Evolutionary conservation across 2,329 filamentous ascomycete genomes (phyloP), one percentile per base, ranked within the genome.

Genomic region (Dryadomyces quercus-mongolicae): DNA sequence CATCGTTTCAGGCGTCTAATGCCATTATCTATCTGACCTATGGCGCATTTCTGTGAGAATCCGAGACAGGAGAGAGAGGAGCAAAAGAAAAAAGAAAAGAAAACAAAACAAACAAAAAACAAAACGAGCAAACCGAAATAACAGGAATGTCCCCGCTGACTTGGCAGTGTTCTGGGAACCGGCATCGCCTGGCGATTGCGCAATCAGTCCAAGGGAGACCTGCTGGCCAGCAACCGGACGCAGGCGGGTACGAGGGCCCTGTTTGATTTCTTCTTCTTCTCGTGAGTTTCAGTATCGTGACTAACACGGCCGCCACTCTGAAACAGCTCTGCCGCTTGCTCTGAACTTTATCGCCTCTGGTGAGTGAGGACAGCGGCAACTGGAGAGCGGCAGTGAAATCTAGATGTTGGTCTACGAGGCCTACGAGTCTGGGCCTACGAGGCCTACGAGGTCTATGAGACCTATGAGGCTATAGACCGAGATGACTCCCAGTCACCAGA

Each of bases 271-370:
- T n/a, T n/a, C n/a, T n/a, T n/a, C n/a, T n/a, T n/a, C n/a, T n/a
- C n/a, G n/a, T n/a, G n/a, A n/a, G n/a, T n/a, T n/a, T n/a, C n/a
- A n/a, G n/a, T n/a, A n/a, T n/a, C n/a, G n/a, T n/a, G 10, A 40
- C 36, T 40, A 9, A 40, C 36, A 40, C 8, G 10, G 36, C 36
- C 10, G 10, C 10, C 36, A 4, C 36, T 40, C 36, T n/a, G n/a
- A n/a, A 51, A 43, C 63, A 93, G 88, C 85, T 60, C 72, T 89
- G 60, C 88, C 88, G 62, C 74, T 93, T 70, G 86, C 88, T 68
- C 76, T 93, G 66, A 93, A 93, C 73, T 93, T 93, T 74, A 87
- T 93, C 73, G 88, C 88, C 69, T 88, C 87, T 74, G 86, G 88
- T 93, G 82, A 92, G 88, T 92, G 49, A 56, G 49, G 46, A 42